Percentiles rank a stretch among this genome's conserved stretches.
Evolutionary conservation across 768 basidiomycete species (phyloP).

Genomic region (Tulasnella sp.): DNA sequence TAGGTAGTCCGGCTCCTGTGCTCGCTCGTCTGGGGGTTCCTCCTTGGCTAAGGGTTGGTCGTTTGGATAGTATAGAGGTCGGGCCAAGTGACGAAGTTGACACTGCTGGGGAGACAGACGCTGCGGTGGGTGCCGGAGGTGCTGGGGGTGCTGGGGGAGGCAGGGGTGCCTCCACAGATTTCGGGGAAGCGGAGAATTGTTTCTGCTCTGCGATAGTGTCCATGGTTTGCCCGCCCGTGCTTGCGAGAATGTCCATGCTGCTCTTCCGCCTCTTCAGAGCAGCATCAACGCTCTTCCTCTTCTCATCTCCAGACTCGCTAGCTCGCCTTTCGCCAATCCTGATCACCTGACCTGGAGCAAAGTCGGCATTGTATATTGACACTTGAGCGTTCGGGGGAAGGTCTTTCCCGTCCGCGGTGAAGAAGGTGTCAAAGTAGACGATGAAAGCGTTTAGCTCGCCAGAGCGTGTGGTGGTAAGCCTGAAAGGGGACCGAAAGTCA

Average conservation of each 20-base stretch:
- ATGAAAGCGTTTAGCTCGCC: conserved; percentile 66
- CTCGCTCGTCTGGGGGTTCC: conserved; percentile 16
- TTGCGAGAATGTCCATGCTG: conserved; percentile 15
- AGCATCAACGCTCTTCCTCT: conserved; percentile 4
- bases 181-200: not conserved
- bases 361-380: conserved; percentile 22
- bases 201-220: not conserved
- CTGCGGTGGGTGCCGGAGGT: not conserved
- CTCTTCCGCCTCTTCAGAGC: conserved; percentile 15
- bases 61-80: not conserved
- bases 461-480: conserved; percentile 40
- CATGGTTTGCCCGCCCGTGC: not conserved
- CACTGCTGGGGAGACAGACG: not conserved
- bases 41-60: not conserved
- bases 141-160: conserved; percentile 7
- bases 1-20: conserved; percentile 40
- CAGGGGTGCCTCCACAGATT: not conserved
- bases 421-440: conserved; percentile 93
- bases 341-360: conserved; percentile 19
- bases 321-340: conserved; percentile 13
- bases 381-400: conserved; percentile 43
- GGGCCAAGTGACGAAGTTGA: not conserved
- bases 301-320: conserved; percentile 10
- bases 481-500: conserved; percentile 69
- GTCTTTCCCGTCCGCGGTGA: conserved; percentile 48